Conservation (phyloP, 352 stramenopile species). For the Pythium myriotylum region DNA sequence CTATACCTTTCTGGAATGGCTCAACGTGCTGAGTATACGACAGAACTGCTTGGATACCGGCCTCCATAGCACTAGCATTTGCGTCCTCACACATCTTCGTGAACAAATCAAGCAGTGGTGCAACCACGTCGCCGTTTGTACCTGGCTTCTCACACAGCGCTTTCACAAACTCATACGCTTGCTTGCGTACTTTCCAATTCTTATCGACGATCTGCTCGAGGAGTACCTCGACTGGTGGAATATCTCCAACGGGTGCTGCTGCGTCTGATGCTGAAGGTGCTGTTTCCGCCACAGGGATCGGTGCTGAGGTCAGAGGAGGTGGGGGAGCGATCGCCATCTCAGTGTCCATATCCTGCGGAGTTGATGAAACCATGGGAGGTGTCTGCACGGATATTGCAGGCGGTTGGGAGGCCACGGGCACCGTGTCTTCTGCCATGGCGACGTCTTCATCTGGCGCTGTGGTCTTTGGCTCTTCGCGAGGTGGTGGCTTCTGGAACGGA, state of each 20-base stretch:
- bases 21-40: conserved; percentile 67
- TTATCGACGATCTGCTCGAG: conserved; percentile 72
- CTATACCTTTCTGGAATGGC: conserved; percentile 73
- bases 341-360: conserved; percentile 18
- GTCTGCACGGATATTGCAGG: not conserved
- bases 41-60: conserved; percentile 70
- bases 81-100: conserved; percentile 81
- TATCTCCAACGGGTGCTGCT: conserved; percentile 8
- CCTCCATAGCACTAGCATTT: conserved; percentile 84
- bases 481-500: conserved; percentile 3
- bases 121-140: conserved; percentile 45
- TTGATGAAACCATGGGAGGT: not conserved
- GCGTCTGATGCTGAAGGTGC: conserved; percentile 12
- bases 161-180: conserved; percentile 80
- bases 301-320: conserved; percentile 6
- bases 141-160: conserved; percentile 52
- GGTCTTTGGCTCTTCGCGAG: conserved; percentile 28
- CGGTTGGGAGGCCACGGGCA: not conserved
- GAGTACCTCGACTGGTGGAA: conserved; percentile 48
- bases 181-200: conserved; percentile 88
- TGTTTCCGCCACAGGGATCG: conserved; percentile 11
- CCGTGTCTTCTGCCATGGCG: conserved; percentile 18
- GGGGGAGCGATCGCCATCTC: conserved; percentile 19
- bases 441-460: conserved; percentile 19
- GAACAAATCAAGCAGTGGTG: conserved; percentile 62